Evolutionary conservation across 371 early-diverging fungal genomes (phyloP).

Genomic region (Rhizomucor miehei): DNA sequence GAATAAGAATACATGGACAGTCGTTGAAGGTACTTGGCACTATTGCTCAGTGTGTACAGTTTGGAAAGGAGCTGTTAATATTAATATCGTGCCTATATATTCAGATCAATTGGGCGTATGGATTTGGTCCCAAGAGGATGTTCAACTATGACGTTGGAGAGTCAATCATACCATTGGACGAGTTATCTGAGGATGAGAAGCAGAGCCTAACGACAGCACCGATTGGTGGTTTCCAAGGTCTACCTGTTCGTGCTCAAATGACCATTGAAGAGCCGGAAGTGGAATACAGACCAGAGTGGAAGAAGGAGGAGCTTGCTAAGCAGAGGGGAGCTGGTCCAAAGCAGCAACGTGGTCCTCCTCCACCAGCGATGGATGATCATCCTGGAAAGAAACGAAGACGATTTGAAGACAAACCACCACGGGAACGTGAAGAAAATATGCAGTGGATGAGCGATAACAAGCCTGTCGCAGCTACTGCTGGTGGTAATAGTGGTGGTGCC

Average conservation of each 20-base stretch:
- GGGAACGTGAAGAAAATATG: too few species aligned
- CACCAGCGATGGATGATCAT: slow-evolving; percentile 25
- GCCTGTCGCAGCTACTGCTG: too few species aligned
- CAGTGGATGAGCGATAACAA: too few species aligned
- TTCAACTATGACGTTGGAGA: slow-evolving; percentile 45
- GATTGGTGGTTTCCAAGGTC: slow-evolving; percentile 44
- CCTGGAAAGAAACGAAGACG: too few species aligned
- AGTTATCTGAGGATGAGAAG: slow-evolving; percentile 34
- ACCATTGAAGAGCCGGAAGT: slow-evolving; percentile 49
- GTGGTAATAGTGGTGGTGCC: too few species aligned
- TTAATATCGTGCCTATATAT: background rate
- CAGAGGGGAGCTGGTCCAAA: too few species aligned
- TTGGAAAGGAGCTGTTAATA: background rate
- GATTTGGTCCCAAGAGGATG: slow-evolving; percentile 47
- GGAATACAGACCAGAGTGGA: slow-evolving; percentile 43
- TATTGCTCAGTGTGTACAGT: background rate
- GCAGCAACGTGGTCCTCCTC: slow-evolving; percentile 50
- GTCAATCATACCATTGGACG: slow-evolving; percentile 41
- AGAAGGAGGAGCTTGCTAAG: slow-evolving; percentile 10
- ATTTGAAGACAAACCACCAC: too few species aligned
- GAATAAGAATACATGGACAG: slow-evolving; percentile 20
- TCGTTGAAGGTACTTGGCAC: slow-evolving; percentile 26
- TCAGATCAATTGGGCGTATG: slow-evolving; percentile 47
- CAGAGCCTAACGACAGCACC: slow-evolving; percentile 32
- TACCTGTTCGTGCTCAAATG: slow-evolving; percentile 34